Evolutionary conservation across 2,329 filamentous ascomycete species (phyloP).

Genomic region (Penicillium sp.): DNA sequence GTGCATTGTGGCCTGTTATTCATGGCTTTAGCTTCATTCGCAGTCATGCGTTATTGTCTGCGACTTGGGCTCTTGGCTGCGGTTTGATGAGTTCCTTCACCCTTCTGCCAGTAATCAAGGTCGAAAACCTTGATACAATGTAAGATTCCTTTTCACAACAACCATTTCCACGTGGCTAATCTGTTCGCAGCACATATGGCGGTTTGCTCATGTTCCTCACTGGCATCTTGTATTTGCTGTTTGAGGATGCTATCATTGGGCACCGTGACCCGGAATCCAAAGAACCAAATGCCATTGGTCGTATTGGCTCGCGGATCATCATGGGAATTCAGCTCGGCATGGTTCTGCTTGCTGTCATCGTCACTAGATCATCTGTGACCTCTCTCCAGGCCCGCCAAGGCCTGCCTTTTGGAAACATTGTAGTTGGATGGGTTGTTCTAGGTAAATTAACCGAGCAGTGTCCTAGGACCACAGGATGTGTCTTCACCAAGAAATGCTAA

Average conservation of each 20-base stretch:
- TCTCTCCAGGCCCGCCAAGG: conserved; percentile 79
- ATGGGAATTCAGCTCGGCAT: conserved; percentile 58
- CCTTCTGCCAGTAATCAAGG: conserved; percentile 74
- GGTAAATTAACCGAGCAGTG: conserved; percentile 42
- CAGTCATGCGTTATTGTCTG: conserved; percentile 54
- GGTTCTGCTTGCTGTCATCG: conserved; percentile 68
- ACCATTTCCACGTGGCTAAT: conserved; percentile 2
- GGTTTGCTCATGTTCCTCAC: conserved; percentile 68
- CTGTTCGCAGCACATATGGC: conserved; percentile 54
- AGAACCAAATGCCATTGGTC: conserved; percentile 16
- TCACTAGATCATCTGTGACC: conserved; percentile 76
- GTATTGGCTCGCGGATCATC: conserved; percentile 34
- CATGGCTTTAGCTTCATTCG: conserved; percentile 66
- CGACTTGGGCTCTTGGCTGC: conserved; percentile 69
- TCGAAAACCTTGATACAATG: conserved; percentile 68
- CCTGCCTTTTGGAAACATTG: conserved; percentile 75
- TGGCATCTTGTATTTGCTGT: conserved; percentile 68
- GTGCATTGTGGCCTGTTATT: conserved; percentile 65
- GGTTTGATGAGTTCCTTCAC: conserved; percentile 83
- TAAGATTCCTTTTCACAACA: conserved; percentile 37
- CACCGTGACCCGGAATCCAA: conserved; percentile 26
- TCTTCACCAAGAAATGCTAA: conserved; percentile 5
- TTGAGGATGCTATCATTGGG: conserved; percentile 58
- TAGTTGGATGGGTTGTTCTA: conserved; percentile 73
- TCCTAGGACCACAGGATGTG: not conserved